Evolutionary conservation across 805 yeast species (phyloP).

Genomic region (Suhomyces vadensis): DNA sequence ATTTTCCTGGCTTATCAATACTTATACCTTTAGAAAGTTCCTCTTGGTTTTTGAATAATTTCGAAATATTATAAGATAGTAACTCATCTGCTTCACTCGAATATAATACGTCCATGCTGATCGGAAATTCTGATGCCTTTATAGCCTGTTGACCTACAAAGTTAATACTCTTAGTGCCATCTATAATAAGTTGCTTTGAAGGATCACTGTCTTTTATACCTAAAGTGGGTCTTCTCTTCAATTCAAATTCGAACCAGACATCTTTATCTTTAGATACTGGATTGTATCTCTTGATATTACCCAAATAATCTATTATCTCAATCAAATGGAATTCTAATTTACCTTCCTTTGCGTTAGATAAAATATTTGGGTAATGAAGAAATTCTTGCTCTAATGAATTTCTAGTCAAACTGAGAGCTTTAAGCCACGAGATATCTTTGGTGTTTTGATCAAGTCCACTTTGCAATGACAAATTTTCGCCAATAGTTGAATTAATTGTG

Average conservation of each 20-base stretch:
- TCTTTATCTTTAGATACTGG: constrained; percentile 39
- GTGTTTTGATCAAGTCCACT: background rate
- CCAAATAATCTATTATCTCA: constrained; percentile 34
- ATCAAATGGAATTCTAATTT: constrained; percentile 36
- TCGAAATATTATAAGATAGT: constrained; percentile 15
- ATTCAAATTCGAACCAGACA: constrained; percentile 29
- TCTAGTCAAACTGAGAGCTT: constrained; percentile 25
- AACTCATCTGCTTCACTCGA: background rate
- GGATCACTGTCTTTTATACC: constrained; percentile 23
- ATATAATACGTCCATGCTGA: constrained; percentile 28
- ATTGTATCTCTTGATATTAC: constrained; percentile 34
- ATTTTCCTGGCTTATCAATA: constrained; percentile 65
- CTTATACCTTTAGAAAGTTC: constrained; percentile 32
- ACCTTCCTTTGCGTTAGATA: constrained; percentile 21
- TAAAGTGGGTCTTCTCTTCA: constrained; percentile 28
- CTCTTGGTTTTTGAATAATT: constrained; percentile 21
- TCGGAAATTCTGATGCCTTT: constrained; percentile 48
- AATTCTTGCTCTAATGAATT: constrained; percentile 39
- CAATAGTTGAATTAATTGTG: constrained; percentile 25
- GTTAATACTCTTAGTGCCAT: constrained; percentile 26
- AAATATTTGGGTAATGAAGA: constrained; percentile 26
- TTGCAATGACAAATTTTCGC: constrained; percentile 8
- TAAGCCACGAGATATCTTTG: constrained; percentile 41
- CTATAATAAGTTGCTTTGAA: constrained; percentile 24
- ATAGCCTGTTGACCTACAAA: constrained; percentile 17